A percentile compares a stretch with the other conserved stretches of the same genome.
These are phyloP conservation scores for Tylopilus cervinicoccineus DNA, from an alignment of 768 basidiomycete species.

Conservation along the genomic window DNA sequence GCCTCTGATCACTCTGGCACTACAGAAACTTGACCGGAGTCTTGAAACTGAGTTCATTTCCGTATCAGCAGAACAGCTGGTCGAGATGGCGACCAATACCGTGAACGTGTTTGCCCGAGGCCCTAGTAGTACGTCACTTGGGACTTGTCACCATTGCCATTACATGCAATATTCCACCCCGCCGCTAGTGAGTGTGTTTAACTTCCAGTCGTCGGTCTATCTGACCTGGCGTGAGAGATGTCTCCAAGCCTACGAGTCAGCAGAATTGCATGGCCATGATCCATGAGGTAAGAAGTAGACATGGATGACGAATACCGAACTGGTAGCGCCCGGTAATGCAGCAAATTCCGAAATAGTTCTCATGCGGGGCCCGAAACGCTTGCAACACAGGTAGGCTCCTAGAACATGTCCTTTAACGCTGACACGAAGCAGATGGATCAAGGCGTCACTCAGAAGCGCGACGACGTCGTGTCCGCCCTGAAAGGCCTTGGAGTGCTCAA, in stretches of 20 bases:
- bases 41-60: too few species aligned
- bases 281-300: not conserved
- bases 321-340: not conserved
- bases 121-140: too few species aligned
- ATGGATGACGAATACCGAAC: not conserved
- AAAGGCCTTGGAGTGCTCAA: not conserved
- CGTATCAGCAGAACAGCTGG: too few species aligned
- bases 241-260: not conserved
- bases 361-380: not conserved
- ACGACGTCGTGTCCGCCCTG: constrained; percentile 2
- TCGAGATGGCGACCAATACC: too few species aligned
- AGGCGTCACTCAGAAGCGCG: not conserved
- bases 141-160: not conserved
- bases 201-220: not conserved
- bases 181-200: not conserved
- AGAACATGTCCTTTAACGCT: not conserved
- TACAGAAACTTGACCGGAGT: too few species aligned
- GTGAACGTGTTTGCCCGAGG: too few species aligned
- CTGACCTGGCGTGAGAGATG: not conserved
- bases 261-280: not conserved
- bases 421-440: not conserved
- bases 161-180: too few species aligned
- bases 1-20: too few species aligned
- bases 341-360: not conserved
- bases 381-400: too few species aligned